Evolutionary conservation across 2,329 filamentous ascomycete species (phyloP).

Genomic region (Colletotrichum sp.): DNA sequence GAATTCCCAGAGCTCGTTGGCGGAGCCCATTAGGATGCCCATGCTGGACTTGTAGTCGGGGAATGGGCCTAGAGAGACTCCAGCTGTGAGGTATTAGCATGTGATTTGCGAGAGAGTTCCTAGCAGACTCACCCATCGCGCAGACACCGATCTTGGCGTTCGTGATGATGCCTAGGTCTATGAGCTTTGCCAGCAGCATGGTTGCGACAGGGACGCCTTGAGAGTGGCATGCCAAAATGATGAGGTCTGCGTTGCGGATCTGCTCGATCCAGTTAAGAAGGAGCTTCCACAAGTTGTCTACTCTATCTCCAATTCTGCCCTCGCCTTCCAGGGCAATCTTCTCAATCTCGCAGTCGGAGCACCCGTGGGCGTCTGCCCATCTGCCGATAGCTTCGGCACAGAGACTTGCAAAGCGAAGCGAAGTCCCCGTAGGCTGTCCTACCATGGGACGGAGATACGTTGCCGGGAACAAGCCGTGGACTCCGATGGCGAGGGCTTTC

Average conservation of each 20-base stretch:
- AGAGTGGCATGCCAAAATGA: slow-evolving; percentile 91
- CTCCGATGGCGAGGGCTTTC: slow-evolving; percentile 89
- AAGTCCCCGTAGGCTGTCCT: slow-evolving; percentile 94
- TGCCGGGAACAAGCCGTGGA: slow-evolving; percentile 93
- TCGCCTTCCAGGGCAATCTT: slow-evolving; percentile 95
- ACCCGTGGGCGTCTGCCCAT: slow-evolving; percentile 79
- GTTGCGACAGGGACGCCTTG: slow-evolving; percentile 94
- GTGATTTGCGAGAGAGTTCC: not conserved
- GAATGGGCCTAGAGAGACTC: slow-evolving; percentile 92
- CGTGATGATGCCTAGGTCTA: slow-evolving; percentile 85
- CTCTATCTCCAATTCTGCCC: slow-evolving; percentile 86
- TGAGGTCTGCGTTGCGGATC: slow-evolving; percentile 84
- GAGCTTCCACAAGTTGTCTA: slow-evolving; percentile 92
- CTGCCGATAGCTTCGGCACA: slow-evolving; percentile 82
- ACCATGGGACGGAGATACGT: slow-evolving; percentile 87
- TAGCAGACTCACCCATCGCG: slow-evolving; percentile 62
- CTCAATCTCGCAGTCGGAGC: slow-evolving; percentile 80
- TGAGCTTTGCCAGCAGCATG: slow-evolving; percentile 91
- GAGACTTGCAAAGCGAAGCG: slow-evolving; percentile 88
- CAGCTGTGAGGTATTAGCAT: slow-evolving; percentile 54
- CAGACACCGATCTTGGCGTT: slow-evolving; percentile 83
- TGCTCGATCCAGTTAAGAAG: slow-evolving; percentile 94
- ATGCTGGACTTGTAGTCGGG: slow-evolving; percentile 89
- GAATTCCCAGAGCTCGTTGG: slow-evolving; percentile 96
- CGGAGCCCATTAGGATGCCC: slow-evolving; percentile 84